Evolutionary conservation across 2,329 filamentous ascomycete species (phyloP).

Genomic region (Ophiostoma ips): DNA sequence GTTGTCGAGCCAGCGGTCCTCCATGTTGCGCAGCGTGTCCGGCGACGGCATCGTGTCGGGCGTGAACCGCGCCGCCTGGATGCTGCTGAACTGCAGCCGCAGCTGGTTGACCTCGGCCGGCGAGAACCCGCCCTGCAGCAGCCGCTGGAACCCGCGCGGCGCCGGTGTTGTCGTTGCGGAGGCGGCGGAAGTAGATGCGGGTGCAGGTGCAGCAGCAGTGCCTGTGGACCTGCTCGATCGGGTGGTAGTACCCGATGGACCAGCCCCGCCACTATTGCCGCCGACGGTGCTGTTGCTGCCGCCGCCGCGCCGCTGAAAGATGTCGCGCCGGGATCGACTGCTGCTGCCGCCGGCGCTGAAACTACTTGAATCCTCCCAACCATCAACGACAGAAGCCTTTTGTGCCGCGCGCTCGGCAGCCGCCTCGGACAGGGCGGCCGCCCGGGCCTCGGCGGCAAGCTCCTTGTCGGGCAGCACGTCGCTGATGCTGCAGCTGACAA

Average conservation of each 20-base stretch:
- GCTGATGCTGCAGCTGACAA: conserved; percentile 88
- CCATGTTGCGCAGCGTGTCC: conserved; percentile 58
- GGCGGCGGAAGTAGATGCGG: neutral
- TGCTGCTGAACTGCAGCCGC: conserved; percentile 75
- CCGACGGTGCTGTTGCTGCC: neutral
- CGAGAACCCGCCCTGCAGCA: conserved; percentile 68
- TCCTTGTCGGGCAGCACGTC: conserved; percentile 55
- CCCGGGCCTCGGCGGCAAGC: conserved; percentile 39
- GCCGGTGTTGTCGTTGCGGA: conserved; percentile 29
- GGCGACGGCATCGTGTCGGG: conserved; percentile 81
- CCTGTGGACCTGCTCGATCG: too few species aligned
- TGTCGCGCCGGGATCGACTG: neutral
- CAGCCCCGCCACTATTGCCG: neutral
- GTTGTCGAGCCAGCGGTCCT: conserved; percentile 83
- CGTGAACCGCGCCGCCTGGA: conserved; percentile 69
- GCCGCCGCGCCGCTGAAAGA: neutral
- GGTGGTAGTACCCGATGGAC: neutral
- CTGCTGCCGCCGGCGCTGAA: neutral
- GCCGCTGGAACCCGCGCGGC: conserved; percentile 75
- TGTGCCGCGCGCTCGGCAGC: neutral
- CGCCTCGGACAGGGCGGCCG: neutral
- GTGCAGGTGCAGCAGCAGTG: neutral
- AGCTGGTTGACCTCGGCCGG: conserved; percentile 70
- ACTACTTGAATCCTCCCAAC: too few species aligned
- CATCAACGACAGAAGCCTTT: too few species aligned